Evolutionary conservation across 2,329 filamentous ascomycete genomes (phyloP).

Genomic region (Penicillium sp.): DNA sequence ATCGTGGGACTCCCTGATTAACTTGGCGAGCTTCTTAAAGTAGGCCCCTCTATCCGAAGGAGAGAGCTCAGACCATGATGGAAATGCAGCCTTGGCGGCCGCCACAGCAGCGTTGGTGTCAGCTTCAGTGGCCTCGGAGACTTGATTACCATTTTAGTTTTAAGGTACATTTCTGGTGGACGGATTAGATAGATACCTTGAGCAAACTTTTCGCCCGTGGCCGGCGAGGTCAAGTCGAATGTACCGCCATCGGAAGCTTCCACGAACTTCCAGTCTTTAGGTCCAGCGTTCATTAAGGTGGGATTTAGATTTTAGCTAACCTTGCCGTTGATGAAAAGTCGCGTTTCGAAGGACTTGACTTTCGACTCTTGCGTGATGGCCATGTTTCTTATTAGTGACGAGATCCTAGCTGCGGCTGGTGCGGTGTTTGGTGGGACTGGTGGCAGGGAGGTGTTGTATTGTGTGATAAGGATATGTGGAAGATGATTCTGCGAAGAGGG

Average conservation of each 20-base stretch:
- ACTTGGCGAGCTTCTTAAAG: conserved; percentile 34
- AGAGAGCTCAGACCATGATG: conserved; percentile 33
- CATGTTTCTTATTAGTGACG: neutral
- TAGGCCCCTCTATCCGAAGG: conserved; percentile 28
- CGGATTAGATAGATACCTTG: conserved; percentile 19
- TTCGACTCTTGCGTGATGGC: conserved; percentile 9
- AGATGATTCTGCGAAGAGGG: no score
- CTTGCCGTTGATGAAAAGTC: conserved; percentile 34
- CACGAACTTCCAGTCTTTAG: conserved; percentile 23
- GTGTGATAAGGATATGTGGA: no score
- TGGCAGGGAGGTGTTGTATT: no score
- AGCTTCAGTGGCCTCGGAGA: conserved; percentile 28
- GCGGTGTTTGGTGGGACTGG: no score
- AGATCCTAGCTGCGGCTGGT: no score
- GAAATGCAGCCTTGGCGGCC: conserved; percentile 38
- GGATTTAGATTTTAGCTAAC: conserved; percentile 6
- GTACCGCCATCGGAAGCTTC: conserved; percentile 29
- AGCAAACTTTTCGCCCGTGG: conserved; percentile 25
- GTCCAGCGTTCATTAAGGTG: neutral
- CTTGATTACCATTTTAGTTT: conserved; percentile 9
- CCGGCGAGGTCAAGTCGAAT: conserved; percentile 25
- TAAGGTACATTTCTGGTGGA: neutral
- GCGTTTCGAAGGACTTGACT: conserved; percentile 27
- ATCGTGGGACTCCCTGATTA: conserved; percentile 27
- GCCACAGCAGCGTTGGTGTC: conserved; percentile 38